Evolutionary conservation across 2,329 filamentous ascomycete species (phyloP).

Genomic region (Aspergillus arachidicola): DNA sequence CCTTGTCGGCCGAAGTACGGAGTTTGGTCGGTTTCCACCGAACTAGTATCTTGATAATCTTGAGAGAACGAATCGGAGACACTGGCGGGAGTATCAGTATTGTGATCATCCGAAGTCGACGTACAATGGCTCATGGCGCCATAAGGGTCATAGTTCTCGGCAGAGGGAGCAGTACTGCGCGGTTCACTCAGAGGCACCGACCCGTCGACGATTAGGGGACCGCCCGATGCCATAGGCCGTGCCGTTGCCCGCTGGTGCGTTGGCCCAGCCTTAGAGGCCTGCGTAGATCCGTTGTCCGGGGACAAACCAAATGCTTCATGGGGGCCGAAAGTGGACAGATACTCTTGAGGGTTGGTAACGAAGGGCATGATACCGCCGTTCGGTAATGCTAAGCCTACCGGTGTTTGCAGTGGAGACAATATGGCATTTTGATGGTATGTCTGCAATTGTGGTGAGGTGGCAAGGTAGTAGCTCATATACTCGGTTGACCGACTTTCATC

Average conservation of each 20-base stretch:
- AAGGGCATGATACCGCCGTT: constrained; percentile 41
- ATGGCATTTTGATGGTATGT: constrained; percentile 43
- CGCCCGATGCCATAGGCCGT: constrained; percentile 34
- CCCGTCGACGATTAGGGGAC: constrained; percentile 52
- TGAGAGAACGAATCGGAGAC: constrained; percentile 43
- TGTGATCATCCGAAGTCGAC: constrained; percentile 44
- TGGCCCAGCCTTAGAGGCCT: constrained; percentile 22
- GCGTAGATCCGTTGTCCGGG: constrained; percentile 27
- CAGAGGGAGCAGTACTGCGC: constrained; percentile 30
- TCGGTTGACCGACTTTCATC: constrained; percentile 46
- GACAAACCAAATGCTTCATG: constrained; percentile 27
- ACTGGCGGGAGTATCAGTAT: constrained; percentile 40
- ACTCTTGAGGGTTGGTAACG: constrained; percentile 36
- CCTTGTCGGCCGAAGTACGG: constrained; percentile 30
- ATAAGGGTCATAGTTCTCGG: constrained; percentile 41
- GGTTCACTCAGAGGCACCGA: constrained; percentile 45
- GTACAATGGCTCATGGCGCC: constrained; percentile 42
- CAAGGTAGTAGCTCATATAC: constrained; percentile 50
- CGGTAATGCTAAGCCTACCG: constrained; percentile 43
- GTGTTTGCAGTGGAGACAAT: constrained; percentile 40
- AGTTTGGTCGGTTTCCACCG: constrained; percentile 38
- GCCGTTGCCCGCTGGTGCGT: constrained; percentile 27
- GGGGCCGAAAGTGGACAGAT: constrained; percentile 30
- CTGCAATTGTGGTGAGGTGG: constrained; percentile 46
- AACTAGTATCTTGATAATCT: constrained; percentile 39